Conservation (phyloP, 257 asterid species). For the Mentha longifolia region DNA sequence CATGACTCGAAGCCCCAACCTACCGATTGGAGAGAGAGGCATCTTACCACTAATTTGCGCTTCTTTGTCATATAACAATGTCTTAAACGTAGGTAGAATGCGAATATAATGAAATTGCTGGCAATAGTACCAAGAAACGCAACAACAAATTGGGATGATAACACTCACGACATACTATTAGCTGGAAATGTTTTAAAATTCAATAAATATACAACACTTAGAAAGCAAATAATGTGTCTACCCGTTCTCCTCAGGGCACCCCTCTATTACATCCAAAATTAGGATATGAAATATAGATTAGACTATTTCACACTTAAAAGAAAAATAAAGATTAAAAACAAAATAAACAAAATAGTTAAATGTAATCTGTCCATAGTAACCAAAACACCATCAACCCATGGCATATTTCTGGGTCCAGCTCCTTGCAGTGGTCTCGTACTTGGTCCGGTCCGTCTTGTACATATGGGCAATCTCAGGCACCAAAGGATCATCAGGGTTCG, state of each 20-base stretch:
- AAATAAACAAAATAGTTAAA: neutral
- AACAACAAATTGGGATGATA: constrained; percentile 1
- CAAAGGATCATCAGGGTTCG: constrained; percentile 55
- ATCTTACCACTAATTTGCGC: too few relatives aligned
- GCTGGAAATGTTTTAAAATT: constrained; percentile 7
- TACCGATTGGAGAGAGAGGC: too few relatives aligned
- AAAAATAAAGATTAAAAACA: neutral
- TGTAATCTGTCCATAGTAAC: constrained; percentile 19
- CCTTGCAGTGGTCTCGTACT: constrained; percentile 53
- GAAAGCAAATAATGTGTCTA: constrained; percentile 23
- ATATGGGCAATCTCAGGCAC: constrained; percentile 55
- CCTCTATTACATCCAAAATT: constrained; percentile 8
- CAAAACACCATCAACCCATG: constrained; percentile 41
- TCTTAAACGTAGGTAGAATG: too few relatives aligned
- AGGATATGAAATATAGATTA: constrained; percentile 26
- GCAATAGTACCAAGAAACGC: neutral
- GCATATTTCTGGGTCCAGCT: constrained; percentile 58
- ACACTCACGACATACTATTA: neutral
- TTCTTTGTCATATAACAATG: too few relatives aligned
- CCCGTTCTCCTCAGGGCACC: constrained; percentile 15
- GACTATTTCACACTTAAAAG: constrained; percentile 24
- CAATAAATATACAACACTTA: constrained; percentile 30
- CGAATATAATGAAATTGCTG: neutral
- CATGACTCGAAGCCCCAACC: too few relatives aligned
- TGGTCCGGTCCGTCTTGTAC: constrained; percentile 50